These are phyloP conservation scores for Vaccinium macrocarpon DNA, from an alignment of 148 eudicot species.

Conservation along the genomic window DNA sequence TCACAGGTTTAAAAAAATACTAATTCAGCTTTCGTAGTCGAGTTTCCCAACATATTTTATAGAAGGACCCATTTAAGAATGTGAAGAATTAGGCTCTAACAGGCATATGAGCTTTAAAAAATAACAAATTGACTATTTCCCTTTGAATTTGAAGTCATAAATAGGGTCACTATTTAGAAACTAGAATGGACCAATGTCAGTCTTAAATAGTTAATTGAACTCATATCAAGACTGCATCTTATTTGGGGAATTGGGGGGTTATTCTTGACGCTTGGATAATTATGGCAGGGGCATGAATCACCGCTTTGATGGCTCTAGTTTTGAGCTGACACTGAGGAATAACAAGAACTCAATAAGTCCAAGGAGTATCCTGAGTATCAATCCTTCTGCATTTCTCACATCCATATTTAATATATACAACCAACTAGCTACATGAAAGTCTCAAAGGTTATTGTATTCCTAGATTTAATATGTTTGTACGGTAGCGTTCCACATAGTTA, in stretches of 20 bases:
- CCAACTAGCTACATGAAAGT: neutral
- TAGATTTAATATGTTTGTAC: neutral
- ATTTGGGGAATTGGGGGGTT: neutral
- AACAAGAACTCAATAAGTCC: neutral
- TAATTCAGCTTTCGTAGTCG: neutral
- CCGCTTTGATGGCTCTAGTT: neutral
- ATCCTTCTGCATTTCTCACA: neutral
- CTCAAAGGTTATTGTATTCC: neutral
- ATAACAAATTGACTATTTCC: neutral
- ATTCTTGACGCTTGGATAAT: neutral
- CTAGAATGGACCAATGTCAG: neutral
- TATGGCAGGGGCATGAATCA: neutral
- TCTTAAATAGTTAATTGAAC: neutral
- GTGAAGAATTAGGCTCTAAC: neutral
- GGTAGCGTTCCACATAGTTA: neutral
- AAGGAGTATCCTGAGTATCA: neutral
- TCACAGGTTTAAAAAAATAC: neutral
- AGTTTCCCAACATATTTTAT: neutral
- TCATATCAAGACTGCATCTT: neutral
- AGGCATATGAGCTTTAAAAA: neutral
- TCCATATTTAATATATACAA: neutral
- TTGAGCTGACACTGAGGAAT: neutral
- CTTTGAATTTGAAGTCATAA: neutral
- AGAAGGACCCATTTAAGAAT: neutral
- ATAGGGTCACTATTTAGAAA: neutral